Evolutionary conservation across 2,329 filamentous ascomycete genomes (phyloP), one percentile per base, ranked within the genome.

Genomic region (Ophiocordyceps sinensis): DNA sequence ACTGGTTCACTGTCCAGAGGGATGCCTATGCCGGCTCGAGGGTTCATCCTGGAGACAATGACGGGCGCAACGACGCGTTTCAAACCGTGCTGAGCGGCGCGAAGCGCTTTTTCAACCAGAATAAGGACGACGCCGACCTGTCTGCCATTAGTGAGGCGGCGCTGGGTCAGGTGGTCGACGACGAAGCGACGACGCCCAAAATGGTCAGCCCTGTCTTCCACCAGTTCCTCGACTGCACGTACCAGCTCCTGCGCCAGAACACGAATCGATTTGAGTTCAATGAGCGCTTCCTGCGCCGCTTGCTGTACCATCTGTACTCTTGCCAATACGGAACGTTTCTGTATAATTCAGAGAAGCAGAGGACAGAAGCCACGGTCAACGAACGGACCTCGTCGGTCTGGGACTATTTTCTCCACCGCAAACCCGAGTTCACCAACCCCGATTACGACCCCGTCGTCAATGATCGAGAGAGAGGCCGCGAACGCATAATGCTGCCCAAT

Each of bases 291-390:
- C 66, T 98, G 7, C 75, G 86, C 23, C 78, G 91, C 17, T 67
- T 98, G 3, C 69, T 96, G 2, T 98, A 96, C 56, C 91, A 98
- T 57, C 73, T 94, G 2, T 89, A 96, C 56, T 89, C 89, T 1
- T 94, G 88, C 49, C 91, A 98, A 57, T 98, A 95, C 48, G 91
- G 91, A 37, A 95, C 89, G 0, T 98, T 98, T 57, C 70, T 98
- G 5, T 94, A 85, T 62, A 95, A 98, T 63, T 93, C 78, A 42
- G 91, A 98, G 59, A 91, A 87, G 54, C 84, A 94, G 53, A 79
- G 91, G 4, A 66, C 76, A 14, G 82, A 91, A 36, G 73, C 76
- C 19, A 71, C 68, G 26, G 78, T 84, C 1, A 66, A 69, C 32
- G 79, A 87, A 51, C 72, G 76, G 41, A 94, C 87, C 4, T 73